A percentile compares a stretch with the other conserved stretches of the same genome.
These are phyloP conservation scores for Scheffersomyces parashehatae DNA, from an alignment of 1,139 yeast species.

Conservation along the genomic window DNA sequence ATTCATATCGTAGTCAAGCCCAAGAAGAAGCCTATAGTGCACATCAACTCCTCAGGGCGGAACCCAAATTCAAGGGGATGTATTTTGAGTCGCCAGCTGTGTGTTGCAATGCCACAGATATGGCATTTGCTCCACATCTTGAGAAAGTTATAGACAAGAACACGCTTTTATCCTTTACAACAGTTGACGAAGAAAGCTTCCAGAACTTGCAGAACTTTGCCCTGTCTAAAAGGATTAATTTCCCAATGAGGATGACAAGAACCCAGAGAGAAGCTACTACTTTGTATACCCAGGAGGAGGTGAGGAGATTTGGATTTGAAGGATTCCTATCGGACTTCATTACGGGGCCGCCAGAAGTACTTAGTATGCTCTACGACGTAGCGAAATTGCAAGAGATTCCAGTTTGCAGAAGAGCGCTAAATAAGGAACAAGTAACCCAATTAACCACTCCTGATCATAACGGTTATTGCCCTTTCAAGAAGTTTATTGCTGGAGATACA, in stretches of 20 bases:
- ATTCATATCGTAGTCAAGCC: constrained; percentile 25
- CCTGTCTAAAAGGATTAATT: constrained; percentile 24
- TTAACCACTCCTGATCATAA: constrained; percentile 37
- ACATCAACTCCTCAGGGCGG: constrained; percentile 31
- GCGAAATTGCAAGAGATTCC: constrained; percentile 66
- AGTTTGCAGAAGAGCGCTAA: constrained; percentile 47
- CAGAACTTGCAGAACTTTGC: constrained; percentile 35
- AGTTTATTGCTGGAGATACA: constrained; percentile 61
- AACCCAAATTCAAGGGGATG: constrained; percentile 30
- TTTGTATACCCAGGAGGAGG: constrained; percentile 23
- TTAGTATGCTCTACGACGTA: constrained; percentile 69
- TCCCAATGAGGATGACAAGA: constrained; percentile 35
- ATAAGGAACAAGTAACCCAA: constrained; percentile 38
- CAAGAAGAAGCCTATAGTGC: constrained; percentile 32
- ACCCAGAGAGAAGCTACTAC: constrained; percentile 24
- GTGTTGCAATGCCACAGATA: constrained; percentile 55
- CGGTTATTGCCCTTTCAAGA: constrained; percentile 45
- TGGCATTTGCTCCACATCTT: constrained; percentile 51
- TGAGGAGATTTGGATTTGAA: constrained; percentile 66
- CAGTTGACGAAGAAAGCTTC: constrained; percentile 43
- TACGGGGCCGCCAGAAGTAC: constrained; percentile 72
- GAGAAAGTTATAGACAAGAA: constrained; percentile 58
- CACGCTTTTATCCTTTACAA: constrained; percentile 53
- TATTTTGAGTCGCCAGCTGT: constrained; percentile 81
- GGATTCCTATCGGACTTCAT: constrained; percentile 75